Evolutionary conservation across 1,139 yeast species (phyloP), one percentile per base, ranked within the genome.

Genomic region (Meyerozyma carpophila): DNA sequence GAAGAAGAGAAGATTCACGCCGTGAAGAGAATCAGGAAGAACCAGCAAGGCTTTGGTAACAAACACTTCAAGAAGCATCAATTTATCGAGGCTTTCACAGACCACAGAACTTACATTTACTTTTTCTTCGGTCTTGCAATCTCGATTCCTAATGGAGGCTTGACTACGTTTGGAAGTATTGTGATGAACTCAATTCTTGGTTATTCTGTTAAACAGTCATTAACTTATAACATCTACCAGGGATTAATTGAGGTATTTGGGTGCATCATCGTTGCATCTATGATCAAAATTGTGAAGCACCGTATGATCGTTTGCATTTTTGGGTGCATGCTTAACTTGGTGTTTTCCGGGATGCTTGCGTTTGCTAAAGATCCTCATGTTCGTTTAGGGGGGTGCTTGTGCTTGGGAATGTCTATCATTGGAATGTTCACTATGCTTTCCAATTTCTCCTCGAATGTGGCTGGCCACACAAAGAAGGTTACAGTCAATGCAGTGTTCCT

Each of bases 381-480:
- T 9, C 44, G 40, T 36, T 41, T 47, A 18, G 38, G 44, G 7
- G 51, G 50, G 8, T 49, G 47, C 37, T 46, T 42, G 31, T 41
- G 46, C 37, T 37, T 49, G 44, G 18, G 38, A 16, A 38, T 44
- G 10, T 44, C 41, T 5, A 42, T 44, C 2, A 38, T 47, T 2
- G 39, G 46, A 7, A 34, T 10, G 11, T 72, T 79, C 31, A 77
- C 79, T 50, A 55, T 72, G 29, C 63, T 79, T 47, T 65, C 79
- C 18, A 60, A 68, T 43, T 65, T 81, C 42, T 64, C 80, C n/a
- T 69, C 81, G 3, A 84, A 84, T 54, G 77, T 81, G 8, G 84
- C 89, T 3, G 93, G 93, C 18, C 81, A 80, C 53, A 82, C 89
- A 14, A 84, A 84, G 61, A 79, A 82, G 57, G 63, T 78, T 40